Percentiles rank a stretch among this genome's conserved stretches.
These are phyloP conservation scores for Calonectria multiphialidica DNA, from an alignment of 2,329 filamentous ascomycete genomes.

Conservation along the genomic window DNA sequence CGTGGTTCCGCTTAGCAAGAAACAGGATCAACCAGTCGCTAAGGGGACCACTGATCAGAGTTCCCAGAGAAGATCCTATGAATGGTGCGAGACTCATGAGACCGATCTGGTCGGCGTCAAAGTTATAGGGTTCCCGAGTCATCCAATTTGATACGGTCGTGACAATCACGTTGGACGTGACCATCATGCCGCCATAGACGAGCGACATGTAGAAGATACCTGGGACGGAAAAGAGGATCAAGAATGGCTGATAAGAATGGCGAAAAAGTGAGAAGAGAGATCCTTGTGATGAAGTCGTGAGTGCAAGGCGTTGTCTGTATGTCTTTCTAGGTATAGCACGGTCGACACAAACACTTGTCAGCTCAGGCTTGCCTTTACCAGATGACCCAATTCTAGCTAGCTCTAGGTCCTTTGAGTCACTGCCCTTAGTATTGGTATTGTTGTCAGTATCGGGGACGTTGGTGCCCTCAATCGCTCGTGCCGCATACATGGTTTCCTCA, in stretches of 20 bases:
- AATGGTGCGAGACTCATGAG: constrained; percentile 43
- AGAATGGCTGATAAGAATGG: constrained; percentile 26
- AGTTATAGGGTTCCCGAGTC: constrained; percentile 44
- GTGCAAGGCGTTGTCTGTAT: constrained; percentile 19
- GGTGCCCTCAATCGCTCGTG: not conserved
- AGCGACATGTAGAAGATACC: constrained; percentile 20
- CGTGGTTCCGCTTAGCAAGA: constrained; percentile 51
- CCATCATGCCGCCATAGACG: constrained; percentile 18
- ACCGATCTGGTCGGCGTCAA: constrained; percentile 39
- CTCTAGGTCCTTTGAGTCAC: constrained; percentile 20
- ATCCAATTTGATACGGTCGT: constrained; percentile 2
- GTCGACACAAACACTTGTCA: constrained; percentile 6
- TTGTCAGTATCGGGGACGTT: too few relatives aligned
- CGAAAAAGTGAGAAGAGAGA: constrained; percentile 12
- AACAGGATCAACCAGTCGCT: constrained; percentile 52
- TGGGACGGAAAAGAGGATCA: constrained; percentile 12
- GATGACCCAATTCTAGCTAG: not conserved
- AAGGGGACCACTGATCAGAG: constrained; percentile 51
- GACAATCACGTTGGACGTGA: not conserved
- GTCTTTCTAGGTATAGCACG: constrained; percentile 26
- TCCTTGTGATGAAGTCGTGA: not conserved
- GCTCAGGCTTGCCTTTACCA: not conserved
- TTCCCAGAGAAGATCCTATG: constrained; percentile 52
- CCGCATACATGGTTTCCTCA: not conserved
- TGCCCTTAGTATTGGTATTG: not conserved